Conservation (phyloP, 257 asterid species). For the Asclepias syriaca region DNA sequence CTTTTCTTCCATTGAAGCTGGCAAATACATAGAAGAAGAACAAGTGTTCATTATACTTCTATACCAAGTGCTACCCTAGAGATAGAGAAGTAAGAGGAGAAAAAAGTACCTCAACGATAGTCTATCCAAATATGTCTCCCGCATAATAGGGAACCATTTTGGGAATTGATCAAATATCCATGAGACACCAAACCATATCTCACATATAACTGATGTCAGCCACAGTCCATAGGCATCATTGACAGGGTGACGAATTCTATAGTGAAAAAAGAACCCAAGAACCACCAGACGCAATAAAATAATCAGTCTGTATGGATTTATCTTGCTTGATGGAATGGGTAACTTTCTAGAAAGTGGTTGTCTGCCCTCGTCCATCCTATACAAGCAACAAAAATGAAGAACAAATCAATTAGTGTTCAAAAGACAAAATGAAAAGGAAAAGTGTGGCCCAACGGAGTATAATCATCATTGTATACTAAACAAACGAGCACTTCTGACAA, state of each 20-base stretch:
- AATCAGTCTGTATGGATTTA: conserved; percentile 80
- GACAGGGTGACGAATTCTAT: conserved; percentile 85
- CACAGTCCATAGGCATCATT: conserved; percentile 86
- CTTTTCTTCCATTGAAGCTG: not conserved
- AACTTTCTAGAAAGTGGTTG: conserved; percentile 91
- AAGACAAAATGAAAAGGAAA: not conserved
- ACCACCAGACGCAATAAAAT: conserved; percentile 71
- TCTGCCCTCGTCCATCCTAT: conserved; percentile 97
- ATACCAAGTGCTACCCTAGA: not conserved
- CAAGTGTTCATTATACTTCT: not conserved
- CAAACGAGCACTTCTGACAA: not conserved
- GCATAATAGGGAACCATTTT: conserved; percentile 82
- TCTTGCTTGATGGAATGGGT: conserved; percentile 87
- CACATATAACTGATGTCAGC: conserved; percentile 87
- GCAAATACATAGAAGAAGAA: not conserved
- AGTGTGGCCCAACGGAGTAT: not conserved
- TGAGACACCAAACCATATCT: conserved; percentile 94
- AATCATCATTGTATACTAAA: not conserved
- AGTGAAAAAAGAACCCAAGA: conserved; percentile 85
- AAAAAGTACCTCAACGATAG: conserved; percentile 65
- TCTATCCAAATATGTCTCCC: conserved; percentile 89
- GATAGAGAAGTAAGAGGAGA: not conserved
- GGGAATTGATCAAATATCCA: conserved; percentile 95
- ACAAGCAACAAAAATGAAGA: conserved; percentile 14
- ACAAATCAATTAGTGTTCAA: not conserved